Percentiles rank a stretch among this genome's conserved stretches.
Evolutionary conservation across 2,329 filamentous ascomycete species (phyloP).

Genomic region (Trichophyton schoenleinii): DNA sequence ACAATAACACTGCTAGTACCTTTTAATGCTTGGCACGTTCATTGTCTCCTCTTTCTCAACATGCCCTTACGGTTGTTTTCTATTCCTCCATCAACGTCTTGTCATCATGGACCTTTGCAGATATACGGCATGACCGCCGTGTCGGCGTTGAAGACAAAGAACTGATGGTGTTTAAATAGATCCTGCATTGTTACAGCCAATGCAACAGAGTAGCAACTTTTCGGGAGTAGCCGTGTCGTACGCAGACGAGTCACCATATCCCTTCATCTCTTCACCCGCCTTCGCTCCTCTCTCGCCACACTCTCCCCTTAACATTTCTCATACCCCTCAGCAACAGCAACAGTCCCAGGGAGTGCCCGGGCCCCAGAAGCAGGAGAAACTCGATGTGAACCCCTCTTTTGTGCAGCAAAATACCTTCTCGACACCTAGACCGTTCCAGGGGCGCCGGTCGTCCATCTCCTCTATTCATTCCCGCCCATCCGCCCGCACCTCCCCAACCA

Average conservation of each 20-base stretch:
- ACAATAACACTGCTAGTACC: neutral
- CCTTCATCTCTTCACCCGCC: conserved; percentile 18
- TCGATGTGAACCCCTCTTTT: conserved; percentile 44
- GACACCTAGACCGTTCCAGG: conserved; percentile 32
- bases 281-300: conserved; percentile 26
- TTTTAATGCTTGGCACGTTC: neutral
- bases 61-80: neutral
- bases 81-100: neutral
- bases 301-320: conserved; percentile 22
- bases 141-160: conserved; percentile 1
- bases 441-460: conserved; percentile 54
- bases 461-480: conserved; percentile 57
- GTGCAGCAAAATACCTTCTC: conserved; percentile 45
- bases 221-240: conserved; percentile 24
- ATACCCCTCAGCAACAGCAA: conserved; percentile 14
- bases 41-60: neutral
- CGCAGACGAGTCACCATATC: conserved; percentile 22
- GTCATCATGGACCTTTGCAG: neutral
- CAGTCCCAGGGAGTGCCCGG: conserved; percentile 21
- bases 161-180: conserved; percentile 29
- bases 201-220: conserved; percentile 22
- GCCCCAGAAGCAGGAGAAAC: neutral
- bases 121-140: neutral
- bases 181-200: conserved; percentile 46
- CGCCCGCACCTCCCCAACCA: conserved; percentile 36